Conservation (phyloP, 2,329 filamentous ascomycete species). For the Scortechinia acanthostroma region DNA sequence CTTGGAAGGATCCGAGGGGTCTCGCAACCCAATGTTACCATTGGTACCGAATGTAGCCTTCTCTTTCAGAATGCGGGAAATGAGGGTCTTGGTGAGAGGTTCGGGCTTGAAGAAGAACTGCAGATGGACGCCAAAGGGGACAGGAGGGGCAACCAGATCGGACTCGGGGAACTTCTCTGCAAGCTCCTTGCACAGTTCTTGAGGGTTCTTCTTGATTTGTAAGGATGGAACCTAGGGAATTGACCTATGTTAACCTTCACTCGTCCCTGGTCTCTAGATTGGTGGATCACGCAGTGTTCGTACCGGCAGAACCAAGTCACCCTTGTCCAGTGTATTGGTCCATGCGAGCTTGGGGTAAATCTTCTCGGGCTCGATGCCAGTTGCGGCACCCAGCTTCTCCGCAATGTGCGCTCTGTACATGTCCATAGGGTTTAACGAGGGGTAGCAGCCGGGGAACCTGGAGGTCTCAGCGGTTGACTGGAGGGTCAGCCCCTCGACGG, state of each 20-base stretch:
- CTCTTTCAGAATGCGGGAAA: constrained; percentile 50
- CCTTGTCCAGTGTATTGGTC: constrained; percentile 34
- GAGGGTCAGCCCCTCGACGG: constrained; percentile 25
- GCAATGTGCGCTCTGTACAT: constrained; percentile 34
- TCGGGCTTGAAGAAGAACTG: constrained; percentile 59
- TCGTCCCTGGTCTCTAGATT: not conserved
- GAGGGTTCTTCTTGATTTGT: not conserved
- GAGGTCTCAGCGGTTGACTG: constrained; percentile 26
- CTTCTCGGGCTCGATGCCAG: constrained; percentile 25
- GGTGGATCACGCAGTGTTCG: constrained; percentile 6
- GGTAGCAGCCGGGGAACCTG: constrained; percentile 27
- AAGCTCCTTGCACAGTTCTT: not conserved
- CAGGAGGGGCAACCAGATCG: constrained; percentile 46
- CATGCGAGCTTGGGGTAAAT: constrained; percentile 28
- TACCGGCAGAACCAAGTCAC: constrained; percentile 32
- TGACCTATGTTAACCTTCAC: not conserved
- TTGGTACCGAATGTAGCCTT: constrained; percentile 52
- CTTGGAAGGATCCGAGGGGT: constrained; percentile 26
- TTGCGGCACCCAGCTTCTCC: constrained; percentile 22
- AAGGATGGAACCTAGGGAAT: not conserved
- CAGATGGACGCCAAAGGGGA: constrained; percentile 47
- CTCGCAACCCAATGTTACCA: constrained; percentile 45
- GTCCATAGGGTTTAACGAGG: constrained; percentile 33
- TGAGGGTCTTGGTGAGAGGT: constrained; percentile 43
- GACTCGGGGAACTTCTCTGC: constrained; percentile 40